phyloP scores from a whole-genome alignment of 768 basidiomycete genomes.

The button mushroom (Agaricus bisporus) region DNA sequence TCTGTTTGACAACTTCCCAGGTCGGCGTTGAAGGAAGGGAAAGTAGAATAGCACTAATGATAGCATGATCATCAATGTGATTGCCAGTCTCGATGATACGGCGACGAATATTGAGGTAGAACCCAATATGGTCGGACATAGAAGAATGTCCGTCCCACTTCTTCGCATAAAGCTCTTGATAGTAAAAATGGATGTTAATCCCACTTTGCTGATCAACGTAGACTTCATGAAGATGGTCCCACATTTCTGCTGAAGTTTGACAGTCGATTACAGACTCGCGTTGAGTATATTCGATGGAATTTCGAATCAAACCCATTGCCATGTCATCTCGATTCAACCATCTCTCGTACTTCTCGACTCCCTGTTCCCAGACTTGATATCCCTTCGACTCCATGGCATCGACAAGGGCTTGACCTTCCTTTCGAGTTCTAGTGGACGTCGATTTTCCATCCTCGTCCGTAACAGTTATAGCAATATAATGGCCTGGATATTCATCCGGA shows the following conservation, averaged over 20 bases:
- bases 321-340: neutral
- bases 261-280: neutral
- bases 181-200: constrained; percentile 11
- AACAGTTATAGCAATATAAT: too few species aligned
- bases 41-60: neutral
- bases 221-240: constrained; percentile 2
- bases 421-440: too few species aligned
- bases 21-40: neutral
- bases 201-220: constrained; percentile 3
- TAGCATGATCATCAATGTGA: neutral
- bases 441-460: too few species aligned
- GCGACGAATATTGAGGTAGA: constrained; percentile 10
- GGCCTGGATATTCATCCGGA: too few species aligned
- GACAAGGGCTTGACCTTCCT: too few species aligned
- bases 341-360: neutral
- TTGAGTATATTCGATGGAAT: neutral
- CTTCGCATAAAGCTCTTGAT: constrained; percentile 12
- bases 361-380: too few species aligned
- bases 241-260: constrained; percentile 5
- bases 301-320: neutral
- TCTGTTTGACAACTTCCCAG: neutral
- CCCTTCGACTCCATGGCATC: too few species aligned
- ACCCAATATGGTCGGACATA: constrained; percentile 12
- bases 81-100: constrained; percentile 6
- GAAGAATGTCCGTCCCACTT: constrained; percentile 9